Conservation (phyloP, 1,284 basidiomycete species). For the Tetrapyrgos nigripes region DNA sequence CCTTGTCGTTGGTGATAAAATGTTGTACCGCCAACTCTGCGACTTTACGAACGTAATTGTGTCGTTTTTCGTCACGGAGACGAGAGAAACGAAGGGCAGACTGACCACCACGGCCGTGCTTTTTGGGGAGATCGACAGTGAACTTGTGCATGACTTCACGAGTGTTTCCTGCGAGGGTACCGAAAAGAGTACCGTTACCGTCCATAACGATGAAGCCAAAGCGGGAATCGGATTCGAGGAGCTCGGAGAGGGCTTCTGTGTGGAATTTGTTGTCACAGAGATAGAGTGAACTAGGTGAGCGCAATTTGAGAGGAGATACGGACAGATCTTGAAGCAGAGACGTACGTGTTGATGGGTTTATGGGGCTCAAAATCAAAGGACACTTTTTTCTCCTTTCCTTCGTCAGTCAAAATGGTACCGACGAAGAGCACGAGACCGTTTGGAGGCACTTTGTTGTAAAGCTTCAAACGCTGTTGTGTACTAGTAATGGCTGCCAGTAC, state of each 20-base stretch:
- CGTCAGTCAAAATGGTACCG: slow-evolving; percentile 97
- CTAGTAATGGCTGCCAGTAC: slow-evolving; percentile 98
- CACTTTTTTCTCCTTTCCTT: slow-evolving; percentile 99
- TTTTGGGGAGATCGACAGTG: slow-evolving; percentile 98
- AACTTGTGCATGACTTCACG: slow-evolving; percentile 98
- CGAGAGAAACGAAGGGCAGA: slow-evolving; percentile 99
- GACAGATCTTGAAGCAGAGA: slow-evolving; percentile 20
- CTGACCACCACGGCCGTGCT: slow-evolving; percentile 99
- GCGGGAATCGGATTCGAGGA: slow-evolving; percentile 96
- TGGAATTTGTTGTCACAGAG: slow-evolving; percentile 99
- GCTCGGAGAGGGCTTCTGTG: slow-evolving; percentile 95
- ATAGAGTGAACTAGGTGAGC: slow-evolving; percentile 81
- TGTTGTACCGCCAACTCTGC: slow-evolving; percentile 97
- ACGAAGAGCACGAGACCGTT: slow-evolving; percentile 98
- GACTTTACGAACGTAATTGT: slow-evolving; percentile 99
- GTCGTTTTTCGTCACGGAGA: slow-evolving; percentile 98
- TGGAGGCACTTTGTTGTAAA: slow-evolving; percentile 95
- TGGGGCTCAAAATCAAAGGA: slow-evolving; percentile 98
- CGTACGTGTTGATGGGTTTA: slow-evolving; percentile 98
- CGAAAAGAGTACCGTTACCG: slow-evolving; percentile 96
- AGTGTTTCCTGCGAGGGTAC: slow-evolving; percentile 96
- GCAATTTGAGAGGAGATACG: background rate
- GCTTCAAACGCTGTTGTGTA: slow-evolving; percentile 97
- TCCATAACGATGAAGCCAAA: slow-evolving; percentile 99
- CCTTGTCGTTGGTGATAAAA: slow-evolving; percentile 98